These are phyloP conservation scores for Colletotrichum lindemuthianum DNA, from an alignment of 2,329 filamentous ascomycete species.

Conservation along the genomic window DNA sequence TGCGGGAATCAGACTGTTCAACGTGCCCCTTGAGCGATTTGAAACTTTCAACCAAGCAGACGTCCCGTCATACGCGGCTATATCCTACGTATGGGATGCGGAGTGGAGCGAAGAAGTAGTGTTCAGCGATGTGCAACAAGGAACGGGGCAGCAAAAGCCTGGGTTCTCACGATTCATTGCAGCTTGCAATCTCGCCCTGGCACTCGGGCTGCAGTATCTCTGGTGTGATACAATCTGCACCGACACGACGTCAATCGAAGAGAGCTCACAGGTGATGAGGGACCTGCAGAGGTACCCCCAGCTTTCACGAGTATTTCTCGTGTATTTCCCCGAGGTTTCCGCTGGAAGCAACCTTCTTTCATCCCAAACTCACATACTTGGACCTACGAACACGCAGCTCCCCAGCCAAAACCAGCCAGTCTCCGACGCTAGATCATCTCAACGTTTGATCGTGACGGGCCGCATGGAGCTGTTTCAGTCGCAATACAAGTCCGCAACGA, in stretches of 20 bases:
- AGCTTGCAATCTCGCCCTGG: not conserved
- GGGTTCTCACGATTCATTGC: not conserved
- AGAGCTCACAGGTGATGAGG: not conserved
- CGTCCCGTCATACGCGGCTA: not conserved
- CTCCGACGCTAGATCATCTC: too few relatives aligned
- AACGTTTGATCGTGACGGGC: too few relatives aligned
- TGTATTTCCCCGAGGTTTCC: not conserved
- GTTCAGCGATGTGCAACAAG: not conserved
- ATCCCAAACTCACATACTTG: too few relatives aligned
- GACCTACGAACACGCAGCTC: too few relatives aligned
- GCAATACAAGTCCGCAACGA: too few relatives aligned
- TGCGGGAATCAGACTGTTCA: not conserved
- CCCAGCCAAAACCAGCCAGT: too few relatives aligned
- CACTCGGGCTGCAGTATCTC: not conserved
- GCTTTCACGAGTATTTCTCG: not conserved
- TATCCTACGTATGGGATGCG: not conserved
- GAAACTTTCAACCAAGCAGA: not conserved
- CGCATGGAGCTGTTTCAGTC: too few relatives aligned
- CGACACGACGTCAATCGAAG: not conserved
- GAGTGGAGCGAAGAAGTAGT: not conserved
- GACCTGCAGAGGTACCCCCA: not conserved
- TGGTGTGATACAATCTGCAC: not conserved
- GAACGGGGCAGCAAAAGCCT: not conserved
- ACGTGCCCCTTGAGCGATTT: not conserved
- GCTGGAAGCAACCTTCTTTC: too few relatives aligned